Percentiles rank a stretch among this genome's conserved stretches.
phyloP scores from a whole-genome alignment of 1,284 basidiomycete genomes.

The Irpex lacteus region DNA sequence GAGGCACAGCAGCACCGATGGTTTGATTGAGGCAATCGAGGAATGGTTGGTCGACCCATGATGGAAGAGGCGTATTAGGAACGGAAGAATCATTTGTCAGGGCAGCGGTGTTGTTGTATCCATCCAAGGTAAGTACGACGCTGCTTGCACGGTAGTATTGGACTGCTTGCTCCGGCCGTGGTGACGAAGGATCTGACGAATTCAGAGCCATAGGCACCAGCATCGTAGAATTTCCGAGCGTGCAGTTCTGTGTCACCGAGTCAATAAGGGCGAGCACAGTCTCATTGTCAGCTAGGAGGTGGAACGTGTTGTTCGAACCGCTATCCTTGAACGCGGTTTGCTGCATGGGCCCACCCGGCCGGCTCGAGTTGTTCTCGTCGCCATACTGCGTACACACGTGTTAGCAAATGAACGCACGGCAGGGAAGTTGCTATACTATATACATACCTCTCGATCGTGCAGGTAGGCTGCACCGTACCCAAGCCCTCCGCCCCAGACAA shows the following conservation, averaged over 20 bases:
- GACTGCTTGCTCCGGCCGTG: slow-evolving; percentile 49
- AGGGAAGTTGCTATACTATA: background rate
- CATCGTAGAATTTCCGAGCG: slow-evolving; percentile 28
- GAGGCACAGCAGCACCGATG: slow-evolving; percentile 46
- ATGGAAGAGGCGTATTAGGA: slow-evolving; percentile 47
- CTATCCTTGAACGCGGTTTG: slow-evolving; percentile 49
- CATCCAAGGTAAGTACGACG: slow-evolving; percentile 53
- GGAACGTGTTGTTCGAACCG: slow-evolving; percentile 46
- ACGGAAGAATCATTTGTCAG: slow-evolving; percentile 37
- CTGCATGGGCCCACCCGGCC: slow-evolving; percentile 56
- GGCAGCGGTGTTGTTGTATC: slow-evolving; percentile 60
- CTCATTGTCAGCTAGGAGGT: slow-evolving; percentile 55
- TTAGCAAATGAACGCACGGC: background rate
- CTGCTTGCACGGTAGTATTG: slow-evolving; percentile 62
- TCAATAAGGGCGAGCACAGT: slow-evolving; percentile 49
- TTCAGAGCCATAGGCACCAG: slow-evolving; percentile 32
- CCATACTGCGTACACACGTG: slow-evolving; percentile 48
- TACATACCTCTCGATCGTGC: slow-evolving; percentile 37
- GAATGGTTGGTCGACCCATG: slow-evolving; percentile 43
- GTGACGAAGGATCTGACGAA: slow-evolving; percentile 27
- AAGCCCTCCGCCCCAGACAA: slow-evolving; percentile 45
- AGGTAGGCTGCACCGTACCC: slow-evolving; percentile 40
- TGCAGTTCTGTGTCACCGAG: slow-evolving; percentile 47
- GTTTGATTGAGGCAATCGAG: slow-evolving; percentile 56
- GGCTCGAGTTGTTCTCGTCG: slow-evolving; percentile 43